Conservation (phyloP, 2,329 filamentous ascomycete species). For the Diaporthe eres region DNA sequence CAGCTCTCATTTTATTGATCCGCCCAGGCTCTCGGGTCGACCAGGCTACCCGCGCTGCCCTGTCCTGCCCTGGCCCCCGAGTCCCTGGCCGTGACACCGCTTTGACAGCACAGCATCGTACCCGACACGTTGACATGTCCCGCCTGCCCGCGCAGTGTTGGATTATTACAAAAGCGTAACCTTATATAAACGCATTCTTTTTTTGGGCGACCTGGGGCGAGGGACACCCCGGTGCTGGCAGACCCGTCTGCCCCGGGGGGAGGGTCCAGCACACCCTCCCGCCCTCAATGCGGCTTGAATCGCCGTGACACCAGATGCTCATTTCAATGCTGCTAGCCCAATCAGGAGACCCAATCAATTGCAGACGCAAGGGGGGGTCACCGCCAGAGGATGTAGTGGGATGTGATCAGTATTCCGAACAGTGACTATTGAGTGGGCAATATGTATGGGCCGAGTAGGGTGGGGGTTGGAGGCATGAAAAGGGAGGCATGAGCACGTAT, state of each 20-base stretch:
- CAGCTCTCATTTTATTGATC: slow-evolving; percentile 11
- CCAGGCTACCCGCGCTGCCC: slow-evolving; percentile 19
- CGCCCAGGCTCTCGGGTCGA: slow-evolving; percentile 11
- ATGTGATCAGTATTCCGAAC: slow-evolving; percentile 4
- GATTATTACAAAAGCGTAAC: slow-evolving; percentile 20
- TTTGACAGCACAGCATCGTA: slow-evolving; percentile 21
- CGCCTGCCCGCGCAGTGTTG: not conserved
- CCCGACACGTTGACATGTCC: slow-evolving; percentile 25
- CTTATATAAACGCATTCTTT: slow-evolving; percentile 29
- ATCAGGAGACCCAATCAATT: slow-evolving; percentile 30
- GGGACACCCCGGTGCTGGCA: slow-evolving; percentile 16
- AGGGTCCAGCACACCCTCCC: slow-evolving; percentile 24
- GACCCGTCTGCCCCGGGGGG: not conserved
- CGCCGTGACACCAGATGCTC: slow-evolving; percentile 34
- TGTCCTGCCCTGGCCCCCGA: not conserved
- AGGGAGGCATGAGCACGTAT: slow-evolving; percentile 16
- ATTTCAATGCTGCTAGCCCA: slow-evolving; percentile 24
- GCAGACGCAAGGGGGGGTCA: slow-evolving; percentile 23
- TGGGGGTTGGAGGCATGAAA: not conserved
- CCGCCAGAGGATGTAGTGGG: not conserved
- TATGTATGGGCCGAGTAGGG: not conserved
- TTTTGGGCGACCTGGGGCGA: slow-evolving; percentile 9
- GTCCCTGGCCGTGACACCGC: slow-evolving; percentile 21
- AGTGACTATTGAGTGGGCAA: not conserved
- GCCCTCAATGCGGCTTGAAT: slow-evolving; percentile 31